These are phyloP conservation scores for Exobasidium cylindrosporum DNA, from an alignment of 1,284 basidiomycete genomes.

Conservation along the genomic window DNA sequence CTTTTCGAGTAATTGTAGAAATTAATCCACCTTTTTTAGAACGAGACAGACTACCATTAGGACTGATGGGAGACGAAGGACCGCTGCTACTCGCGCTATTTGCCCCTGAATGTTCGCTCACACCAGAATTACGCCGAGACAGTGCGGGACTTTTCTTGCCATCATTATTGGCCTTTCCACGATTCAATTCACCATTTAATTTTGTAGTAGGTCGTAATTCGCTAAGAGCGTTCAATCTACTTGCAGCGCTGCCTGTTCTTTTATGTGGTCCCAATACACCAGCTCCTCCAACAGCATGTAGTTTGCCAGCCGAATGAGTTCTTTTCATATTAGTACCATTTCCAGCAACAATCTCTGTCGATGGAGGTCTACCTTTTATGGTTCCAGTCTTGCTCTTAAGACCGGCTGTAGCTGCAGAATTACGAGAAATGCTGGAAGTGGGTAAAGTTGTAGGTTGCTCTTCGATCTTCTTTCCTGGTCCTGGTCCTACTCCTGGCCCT, in stretches of 20 bases:
- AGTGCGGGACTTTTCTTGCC: slow-evolving; percentile 25
- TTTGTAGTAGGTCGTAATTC: slow-evolving; percentile 47
- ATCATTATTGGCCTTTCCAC: slow-evolving; percentile 2
- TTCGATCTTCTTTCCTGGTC: slow-evolving; percentile 13
- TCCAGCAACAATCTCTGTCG: background rate
- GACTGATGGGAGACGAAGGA: slow-evolving; percentile 12
- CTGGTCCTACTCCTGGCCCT: slow-evolving; percentile 38
- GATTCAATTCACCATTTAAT: slow-evolving; percentile 24
- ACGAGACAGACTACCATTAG: slow-evolving; percentile 16
- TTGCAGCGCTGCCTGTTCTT: slow-evolving; percentile 40
- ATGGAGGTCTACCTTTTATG: slow-evolving; percentile 29
- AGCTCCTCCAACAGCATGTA: slow-evolving; percentile 33
- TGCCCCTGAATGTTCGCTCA: slow-evolving; percentile 27
- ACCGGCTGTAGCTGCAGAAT: slow-evolving; percentile 7
- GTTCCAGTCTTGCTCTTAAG: slow-evolving; percentile 39
- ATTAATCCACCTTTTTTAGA: slow-evolving; percentile 34
- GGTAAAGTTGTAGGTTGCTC: slow-evolving; percentile 4
- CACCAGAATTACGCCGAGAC: slow-evolving; percentile 26
- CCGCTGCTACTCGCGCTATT: slow-evolving; percentile 18
- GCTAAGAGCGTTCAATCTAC: slow-evolving; percentile 43
- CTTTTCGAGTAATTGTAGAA: slow-evolving; percentile 29
- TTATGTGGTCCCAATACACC: slow-evolving; percentile 28
- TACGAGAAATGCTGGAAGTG: slow-evolving; percentile 13
- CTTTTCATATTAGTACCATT: slow-evolving; percentile 23
- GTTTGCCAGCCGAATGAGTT: slow-evolving; percentile 34